These are phyloP conservation scores for Cryomyces antarcticus DNA, from an alignment of 495 filamentous ascomycete species.

Conservation along the genomic window DNA sequence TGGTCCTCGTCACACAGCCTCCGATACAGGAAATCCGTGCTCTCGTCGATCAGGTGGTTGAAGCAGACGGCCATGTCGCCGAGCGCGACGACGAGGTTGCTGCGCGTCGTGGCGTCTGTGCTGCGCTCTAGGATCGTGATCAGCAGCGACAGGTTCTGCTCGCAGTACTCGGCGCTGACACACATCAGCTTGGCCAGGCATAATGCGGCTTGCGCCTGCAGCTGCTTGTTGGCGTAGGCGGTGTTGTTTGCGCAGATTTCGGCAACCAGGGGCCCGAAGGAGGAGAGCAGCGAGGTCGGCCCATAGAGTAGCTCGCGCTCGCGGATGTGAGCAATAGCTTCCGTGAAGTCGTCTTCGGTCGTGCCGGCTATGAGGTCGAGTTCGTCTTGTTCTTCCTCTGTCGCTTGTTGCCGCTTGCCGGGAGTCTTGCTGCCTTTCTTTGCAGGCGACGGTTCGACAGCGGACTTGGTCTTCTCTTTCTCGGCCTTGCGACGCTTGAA, in stretches of 20 bases:
- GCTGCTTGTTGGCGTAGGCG: conserved; percentile 60
- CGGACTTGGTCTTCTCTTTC: conserved; percentile 53
- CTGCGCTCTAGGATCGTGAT: conserved; percentile 96
- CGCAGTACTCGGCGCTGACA: conserved; percentile 63
- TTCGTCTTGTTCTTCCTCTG: conserved; percentile 44
- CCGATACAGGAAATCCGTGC: conserved; percentile 93
- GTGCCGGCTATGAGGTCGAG: conserved; percentile 93
- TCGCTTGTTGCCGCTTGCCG: conserved; percentile 4
- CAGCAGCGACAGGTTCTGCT: conserved; percentile 75
- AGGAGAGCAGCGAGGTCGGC: conserved; percentile 59
- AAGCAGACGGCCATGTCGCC: conserved; percentile 99
- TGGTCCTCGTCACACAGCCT: conserved; percentile 72
- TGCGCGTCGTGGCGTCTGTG: conserved; percentile 69
- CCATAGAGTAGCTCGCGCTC: conserved; percentile 88
- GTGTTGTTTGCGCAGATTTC: conserved; percentile 94
- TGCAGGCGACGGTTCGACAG: conserved; percentile 17
- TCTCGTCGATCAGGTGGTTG: conserved; percentile 98
- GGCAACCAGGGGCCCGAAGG: conserved; percentile 74
- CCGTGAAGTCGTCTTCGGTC: conserved; percentile 94
- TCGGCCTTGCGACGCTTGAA: conserved; percentile 94
- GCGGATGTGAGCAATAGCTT: conserved; percentile 84
- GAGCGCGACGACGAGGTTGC: conserved; percentile 88
- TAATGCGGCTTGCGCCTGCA: conserved; percentile 86
- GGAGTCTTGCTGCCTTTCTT: conserved; percentile 29
- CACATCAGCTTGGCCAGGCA: conserved; percentile 98